Evolutionary conservation across 345 rosid species (phyloP), one percentile per base, ranked within the genome.

Genomic region (Cardiospermum halicacabum): DNA sequence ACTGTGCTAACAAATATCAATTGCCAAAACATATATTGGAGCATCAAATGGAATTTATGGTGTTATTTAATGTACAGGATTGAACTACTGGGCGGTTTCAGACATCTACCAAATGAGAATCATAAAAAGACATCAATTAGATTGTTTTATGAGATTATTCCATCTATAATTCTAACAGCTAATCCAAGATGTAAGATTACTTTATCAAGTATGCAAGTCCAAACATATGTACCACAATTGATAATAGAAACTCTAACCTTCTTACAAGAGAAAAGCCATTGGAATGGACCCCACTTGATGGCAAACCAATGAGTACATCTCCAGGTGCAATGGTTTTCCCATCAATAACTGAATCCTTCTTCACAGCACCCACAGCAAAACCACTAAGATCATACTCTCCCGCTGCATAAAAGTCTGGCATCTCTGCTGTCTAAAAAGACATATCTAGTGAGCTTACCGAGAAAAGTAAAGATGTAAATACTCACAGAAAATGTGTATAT

Each of bases 351-450:
- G 95, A 79, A 48, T 75, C 81, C 84, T 84, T 89, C 68, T 85
- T 85, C 28, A 94, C 96, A 32, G 80, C 76, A 56, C 99, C 99
- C 40, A 94, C 96, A 0, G 96, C 99, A 81, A 85, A 91, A 30
- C 99, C 97, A 53, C 96, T 91, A 15, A 89, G 92, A 62, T 94
- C 99, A 24, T 91, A 94, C 62, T 94, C 96, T 0, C 96, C 93
- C 11, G 84, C 80, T 21, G 83, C 82, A 60, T 94, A 94, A 79
- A 94, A 91, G 63, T 77, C 89, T 0, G 97, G 97, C 99, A 91
- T 94, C 86, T 94, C 96, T 69, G 96, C 97, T 62, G 97, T 89
- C 97, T 94, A 67, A 56, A 73, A 72, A 31, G 48, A 42, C 32
- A 26, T 24, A 11, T 25, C 21, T 24, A 24, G 5, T 11, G 42